phyloP scores from a whole-genome alignment of 352 stramenopile genomes.

The Globisporangium alternatum region DNA sequence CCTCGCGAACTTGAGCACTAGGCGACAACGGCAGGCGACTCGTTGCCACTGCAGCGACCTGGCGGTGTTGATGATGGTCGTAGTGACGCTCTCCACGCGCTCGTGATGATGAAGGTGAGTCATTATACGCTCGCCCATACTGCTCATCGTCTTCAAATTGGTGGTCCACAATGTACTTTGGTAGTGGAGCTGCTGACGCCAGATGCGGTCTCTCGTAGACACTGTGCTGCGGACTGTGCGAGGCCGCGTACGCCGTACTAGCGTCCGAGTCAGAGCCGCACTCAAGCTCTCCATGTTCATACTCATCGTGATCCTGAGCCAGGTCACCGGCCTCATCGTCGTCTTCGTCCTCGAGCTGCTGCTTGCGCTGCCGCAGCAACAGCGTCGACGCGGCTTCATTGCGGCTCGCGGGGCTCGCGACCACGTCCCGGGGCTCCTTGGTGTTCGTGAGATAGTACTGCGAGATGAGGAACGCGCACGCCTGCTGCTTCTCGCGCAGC shows the following conservation, averaged over 20 bases:
- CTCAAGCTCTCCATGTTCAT: slow-evolving; percentile 15
- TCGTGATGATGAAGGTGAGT: not conserved
- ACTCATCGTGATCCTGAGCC: slow-evolving; percentile 13
- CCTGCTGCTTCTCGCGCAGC: slow-evolving; percentile 42
- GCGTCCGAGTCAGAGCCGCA: slow-evolving; percentile 17
- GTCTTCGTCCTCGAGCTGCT: slow-evolving; percentile 15
- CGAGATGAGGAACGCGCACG: slow-evolving; percentile 48
- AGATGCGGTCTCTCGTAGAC: not conserved
- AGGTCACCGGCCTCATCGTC: slow-evolving; percentile 16
- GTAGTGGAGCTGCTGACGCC: not conserved
- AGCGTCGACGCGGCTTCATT: slow-evolving; percentile 53
- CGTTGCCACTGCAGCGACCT: slow-evolving; percentile 7
- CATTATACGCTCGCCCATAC: not conserved
- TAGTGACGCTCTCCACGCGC: not conserved
- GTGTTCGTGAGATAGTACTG: slow-evolving; percentile 50
- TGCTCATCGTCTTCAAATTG: not conserved
- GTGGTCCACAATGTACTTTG: slow-evolving; percentile 1
- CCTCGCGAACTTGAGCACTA: slow-evolving; percentile 55
- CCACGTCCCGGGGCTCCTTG: slow-evolving; percentile 16
- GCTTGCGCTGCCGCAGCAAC: slow-evolving; percentile 23
- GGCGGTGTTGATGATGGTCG: not conserved
- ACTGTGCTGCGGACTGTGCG: slow-evolving; percentile 3
- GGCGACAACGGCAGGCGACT: slow-evolving; percentile 38
- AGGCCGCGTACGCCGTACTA: slow-evolving; percentile 6
- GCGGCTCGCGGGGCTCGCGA: slow-evolving; percentile 23